Base-by-base conservation (phyloP, 345 rosid genomes). In the Lepidium didymum region DNA sequence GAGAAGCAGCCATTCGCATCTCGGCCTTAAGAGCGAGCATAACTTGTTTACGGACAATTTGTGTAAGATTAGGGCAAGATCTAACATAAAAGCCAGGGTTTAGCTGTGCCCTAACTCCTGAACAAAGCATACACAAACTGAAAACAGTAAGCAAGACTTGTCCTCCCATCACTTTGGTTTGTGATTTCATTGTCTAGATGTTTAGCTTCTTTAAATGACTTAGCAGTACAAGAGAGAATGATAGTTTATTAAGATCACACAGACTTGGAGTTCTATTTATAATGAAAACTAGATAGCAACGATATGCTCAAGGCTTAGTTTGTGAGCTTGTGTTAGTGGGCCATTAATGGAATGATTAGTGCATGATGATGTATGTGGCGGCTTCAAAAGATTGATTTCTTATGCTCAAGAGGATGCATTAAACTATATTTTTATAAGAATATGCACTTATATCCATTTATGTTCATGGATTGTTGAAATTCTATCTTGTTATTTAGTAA, bases 1-100 rank as follows among this genome's bases (percentile, higher is more conserved):
- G 77, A 31, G 96, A 88, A 68, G 88, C 92, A 2, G 86, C 92
- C 90, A 89, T 89, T 36, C 88, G 76, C 14, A 5, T 82, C 59
- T 89, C 96, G n/a, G 68, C 57, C 59, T 65, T 84, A 49, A 86
- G 37, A 36, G 92, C 96, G 11, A 46, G 76, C 8, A 10, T n/a
- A 57, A 88, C 86, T 74, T 75, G 69, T 19, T 29, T 70, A 8
- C 83, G 56, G 23, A 86, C 92, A 10, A 79, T 72, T 68, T 60
- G 73, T 13, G 23, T 59, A 25, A 86, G 78, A 18, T 19, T 40
- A 0, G 96, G 96, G 41, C 96, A 89, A 0, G 87, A 64, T 23
- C 54, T 70, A 7, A 79, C 72, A 56, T 89, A 89, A 54, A 78
- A 82, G 72, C 54, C 74, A 42, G 75, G 50, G 4, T 53, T 79